Conservation (phyloP, 2,329 filamentous ascomycete genomes). For the Arthrinium phaeospermum region DNA sequence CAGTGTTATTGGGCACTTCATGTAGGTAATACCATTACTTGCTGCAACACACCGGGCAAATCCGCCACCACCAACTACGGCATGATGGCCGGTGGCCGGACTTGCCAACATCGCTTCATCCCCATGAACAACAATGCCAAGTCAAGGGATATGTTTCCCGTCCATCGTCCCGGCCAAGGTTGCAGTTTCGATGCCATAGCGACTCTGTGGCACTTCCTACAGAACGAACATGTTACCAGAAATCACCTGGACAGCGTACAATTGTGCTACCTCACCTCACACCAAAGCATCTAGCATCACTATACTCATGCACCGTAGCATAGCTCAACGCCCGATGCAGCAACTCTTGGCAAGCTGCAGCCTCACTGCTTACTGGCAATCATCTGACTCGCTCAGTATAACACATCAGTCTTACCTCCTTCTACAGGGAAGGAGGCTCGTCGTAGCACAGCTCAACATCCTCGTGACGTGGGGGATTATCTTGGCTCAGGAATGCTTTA, state of each 20-base stretch:
- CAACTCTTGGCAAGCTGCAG: conserved; percentile 36
- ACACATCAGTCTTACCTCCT: neutral
- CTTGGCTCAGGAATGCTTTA: conserved; percentile 2
- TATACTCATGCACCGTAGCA: conserved; percentile 28
- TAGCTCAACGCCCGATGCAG: conserved; percentile 24
- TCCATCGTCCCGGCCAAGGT: neutral
- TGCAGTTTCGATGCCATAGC: neutral
- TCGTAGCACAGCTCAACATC: neutral
- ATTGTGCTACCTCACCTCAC: neutral
- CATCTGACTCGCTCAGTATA: neutral
- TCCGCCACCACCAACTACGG: conserved; percentile 21
- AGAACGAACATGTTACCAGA: neutral
- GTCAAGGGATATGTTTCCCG: neutral
- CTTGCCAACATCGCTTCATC: neutral
- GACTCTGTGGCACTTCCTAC: neutral
- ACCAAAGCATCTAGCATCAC: neutral
- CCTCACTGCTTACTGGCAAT: conserved; percentile 25
- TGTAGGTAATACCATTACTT: neutral
- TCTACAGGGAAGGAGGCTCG: neutral
- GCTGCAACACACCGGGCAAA: conserved; percentile 1
- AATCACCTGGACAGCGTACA: neutral
- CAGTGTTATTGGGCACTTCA: neutral
- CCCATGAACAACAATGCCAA: neutral
- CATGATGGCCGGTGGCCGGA: neutral
- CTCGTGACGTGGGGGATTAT: neutral